phyloP scores from a whole-genome alignment of 2,329 filamentous ascomycete genomes.

The Chaetomium sp. region DNA sequence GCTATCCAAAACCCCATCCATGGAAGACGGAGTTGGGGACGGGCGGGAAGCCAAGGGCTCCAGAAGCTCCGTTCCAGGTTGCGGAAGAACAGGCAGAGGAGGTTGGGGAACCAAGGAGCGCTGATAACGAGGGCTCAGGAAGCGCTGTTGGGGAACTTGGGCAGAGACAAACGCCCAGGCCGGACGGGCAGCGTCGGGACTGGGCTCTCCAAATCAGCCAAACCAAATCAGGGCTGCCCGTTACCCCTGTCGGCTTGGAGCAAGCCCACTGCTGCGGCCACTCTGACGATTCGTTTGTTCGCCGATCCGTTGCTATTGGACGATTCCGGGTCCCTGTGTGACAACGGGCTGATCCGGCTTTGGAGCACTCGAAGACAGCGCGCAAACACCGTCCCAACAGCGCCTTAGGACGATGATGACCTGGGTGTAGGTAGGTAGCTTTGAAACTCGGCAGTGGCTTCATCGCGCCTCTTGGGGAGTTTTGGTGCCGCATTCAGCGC shows the following conservation, averaged over 20 bases:
- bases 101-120: neutral
- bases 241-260: conserved; percentile 25
- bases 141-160: neutral
- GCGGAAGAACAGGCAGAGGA: neutral
- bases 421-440: conserved; percentile 2
- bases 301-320: conserved; percentile 17
- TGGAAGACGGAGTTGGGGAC: no score
- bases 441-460: conserved; percentile 1
- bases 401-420: neutral
- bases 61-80: neutral
- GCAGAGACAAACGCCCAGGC: neutral
- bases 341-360: conserved; percentile 1
- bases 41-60: neutral
- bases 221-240: conserved; percentile 9
- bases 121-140: neutral
- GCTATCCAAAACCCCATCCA: no score
- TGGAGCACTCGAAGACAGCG: neutral
- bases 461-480: neutral
- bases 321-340: neutral
- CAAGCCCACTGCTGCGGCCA: neutral
- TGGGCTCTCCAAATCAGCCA: conserved; percentile 6
- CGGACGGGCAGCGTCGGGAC: neutral
- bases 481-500: neutral
- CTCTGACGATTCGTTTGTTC: neutral
- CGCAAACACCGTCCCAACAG: neutral